Conservation (phyloP, 305 asterid genomes). For the Fraxinus xanthoxyloides region DNA sequence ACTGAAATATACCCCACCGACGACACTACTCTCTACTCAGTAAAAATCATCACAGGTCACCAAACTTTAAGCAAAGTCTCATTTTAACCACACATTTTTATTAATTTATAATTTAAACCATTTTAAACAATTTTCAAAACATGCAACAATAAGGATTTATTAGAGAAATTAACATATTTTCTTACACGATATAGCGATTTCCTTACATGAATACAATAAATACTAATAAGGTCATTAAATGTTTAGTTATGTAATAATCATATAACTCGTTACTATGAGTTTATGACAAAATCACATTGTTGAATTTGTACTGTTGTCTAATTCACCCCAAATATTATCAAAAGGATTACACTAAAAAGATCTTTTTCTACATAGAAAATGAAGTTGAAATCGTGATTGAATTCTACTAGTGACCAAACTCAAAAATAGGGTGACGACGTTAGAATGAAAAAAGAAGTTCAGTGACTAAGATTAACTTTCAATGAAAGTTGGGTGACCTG, state of each 20-base stretch:
- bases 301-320: neutral
- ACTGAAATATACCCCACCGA: neutral
- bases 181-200: neutral
- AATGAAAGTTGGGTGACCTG: neutral
- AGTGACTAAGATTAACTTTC: neutral
- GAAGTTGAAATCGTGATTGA: neutral
- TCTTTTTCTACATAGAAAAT: neutral
- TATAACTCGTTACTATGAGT: neutral
- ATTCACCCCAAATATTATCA: neutral
- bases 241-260: neutral
- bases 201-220: neutral
- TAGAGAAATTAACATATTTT: neutral
- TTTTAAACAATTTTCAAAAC: neutral
- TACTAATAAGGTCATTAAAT: neutral
- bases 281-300: neutral
- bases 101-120: neutral
- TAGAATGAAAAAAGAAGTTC: neutral
- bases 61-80: neutral
- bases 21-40: neutral
- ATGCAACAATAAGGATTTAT: neutral
- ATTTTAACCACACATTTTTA: neutral
- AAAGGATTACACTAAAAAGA: neutral
- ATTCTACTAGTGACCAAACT: neutral
- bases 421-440: neutral
- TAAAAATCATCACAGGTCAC: neutral